A percentile compares a stretch with the other conserved stretches of the same genome.
These are phyloP conservation scores for Arachis monticola DNA, from an alignment of 331 rosid genomes.

Conservation along the genomic window DNA sequence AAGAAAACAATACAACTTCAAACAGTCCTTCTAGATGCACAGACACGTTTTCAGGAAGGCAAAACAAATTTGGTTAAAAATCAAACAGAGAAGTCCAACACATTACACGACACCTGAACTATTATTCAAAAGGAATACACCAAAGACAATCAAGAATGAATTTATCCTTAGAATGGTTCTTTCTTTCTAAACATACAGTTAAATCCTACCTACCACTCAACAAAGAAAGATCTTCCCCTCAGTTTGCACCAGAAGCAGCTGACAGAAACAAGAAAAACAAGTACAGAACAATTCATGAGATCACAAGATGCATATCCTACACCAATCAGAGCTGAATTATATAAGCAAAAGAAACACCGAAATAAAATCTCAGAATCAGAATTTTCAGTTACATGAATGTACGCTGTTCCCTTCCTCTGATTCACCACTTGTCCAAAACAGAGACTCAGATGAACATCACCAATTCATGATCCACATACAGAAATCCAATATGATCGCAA, in stretches of 20 bases:
- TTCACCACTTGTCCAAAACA: slow-evolving; percentile 11
- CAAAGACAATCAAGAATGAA: background rate
- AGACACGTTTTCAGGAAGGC: slow-evolving; percentile 10
- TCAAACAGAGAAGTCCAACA: background rate
- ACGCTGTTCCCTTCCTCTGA: background rate
- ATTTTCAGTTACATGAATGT: background rate
- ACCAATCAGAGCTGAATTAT: background rate
- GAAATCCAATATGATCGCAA: background rate
- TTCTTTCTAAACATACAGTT: too few relatives aligned
- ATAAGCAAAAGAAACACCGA: slow-evolving; percentile 9
- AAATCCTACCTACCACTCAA: too few relatives aligned
- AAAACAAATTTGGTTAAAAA: background rate
- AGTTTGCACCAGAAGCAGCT: background rate
- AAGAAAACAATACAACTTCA: slow-evolving; percentile 3
- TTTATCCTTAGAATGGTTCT: too few relatives aligned
- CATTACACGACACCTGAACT: background rate
- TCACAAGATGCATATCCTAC: slow-evolving; percentile 35
- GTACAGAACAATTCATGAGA: slow-evolving; percentile 8
- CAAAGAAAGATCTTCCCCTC: slow-evolving; percentile 1
- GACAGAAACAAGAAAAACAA: background rate
- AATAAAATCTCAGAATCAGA: slow-evolving; percentile 7
- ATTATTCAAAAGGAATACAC: slow-evolving; percentile 7
- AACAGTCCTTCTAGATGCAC: background rate
- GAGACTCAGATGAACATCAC: background rate
- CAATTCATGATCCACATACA: background rate